A percentile compares a stretch with the other conserved stretches of the same genome.
These are phyloP conservation scores for Penicillium paxilli DNA, from an alignment of 495 filamentous ascomycete genomes.

Conservation along the genomic window DNA sequence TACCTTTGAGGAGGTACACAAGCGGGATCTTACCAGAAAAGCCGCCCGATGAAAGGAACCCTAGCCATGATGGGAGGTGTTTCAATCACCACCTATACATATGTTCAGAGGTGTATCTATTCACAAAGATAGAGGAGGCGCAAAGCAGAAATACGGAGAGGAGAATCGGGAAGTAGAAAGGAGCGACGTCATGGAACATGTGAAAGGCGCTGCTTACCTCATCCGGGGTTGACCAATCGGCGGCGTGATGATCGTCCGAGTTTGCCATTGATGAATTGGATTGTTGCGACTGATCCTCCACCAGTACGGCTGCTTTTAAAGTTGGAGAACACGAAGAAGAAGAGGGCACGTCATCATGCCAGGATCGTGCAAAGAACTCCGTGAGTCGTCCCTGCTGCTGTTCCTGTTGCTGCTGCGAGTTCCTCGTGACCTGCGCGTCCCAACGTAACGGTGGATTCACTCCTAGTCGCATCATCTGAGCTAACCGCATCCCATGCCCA, in stretches of 20 bases:
- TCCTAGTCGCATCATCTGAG: constrained; percentile 1
- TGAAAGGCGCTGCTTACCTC: constrained; percentile 43
- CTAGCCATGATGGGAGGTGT: constrained; percentile 56
- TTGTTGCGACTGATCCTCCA: background rate
- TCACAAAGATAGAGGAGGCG: too few species aligned
- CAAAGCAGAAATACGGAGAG: too few species aligned
- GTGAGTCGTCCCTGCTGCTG: too few species aligned
- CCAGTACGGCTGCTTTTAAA: constrained; percentile 2
- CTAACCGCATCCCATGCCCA: background rate
- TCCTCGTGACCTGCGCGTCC: background rate
- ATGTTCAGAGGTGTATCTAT: background rate
- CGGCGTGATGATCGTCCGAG: constrained; percentile 15
- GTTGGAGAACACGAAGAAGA: too few species aligned
- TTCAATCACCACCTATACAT: constrained; percentile 3
- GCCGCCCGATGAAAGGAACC: constrained; percentile 79
- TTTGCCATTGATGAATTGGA: constrained; percentile 20
- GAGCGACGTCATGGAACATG: constrained; percentile 32
- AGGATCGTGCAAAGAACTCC: constrained; percentile 92
- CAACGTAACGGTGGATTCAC: background rate
- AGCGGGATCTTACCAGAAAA: constrained; percentile 60
- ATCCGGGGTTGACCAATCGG: constrained; percentile 37
- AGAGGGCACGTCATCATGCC: constrained; percentile 64
- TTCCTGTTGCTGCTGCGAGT: too few species aligned
- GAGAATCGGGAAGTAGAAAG: background rate
- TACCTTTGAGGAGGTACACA: background rate